These are phyloP conservation scores for Aspergillus affinis DNA, from an alignment of 495 filamentous ascomycete genomes.

Conservation along the genomic window DNA sequence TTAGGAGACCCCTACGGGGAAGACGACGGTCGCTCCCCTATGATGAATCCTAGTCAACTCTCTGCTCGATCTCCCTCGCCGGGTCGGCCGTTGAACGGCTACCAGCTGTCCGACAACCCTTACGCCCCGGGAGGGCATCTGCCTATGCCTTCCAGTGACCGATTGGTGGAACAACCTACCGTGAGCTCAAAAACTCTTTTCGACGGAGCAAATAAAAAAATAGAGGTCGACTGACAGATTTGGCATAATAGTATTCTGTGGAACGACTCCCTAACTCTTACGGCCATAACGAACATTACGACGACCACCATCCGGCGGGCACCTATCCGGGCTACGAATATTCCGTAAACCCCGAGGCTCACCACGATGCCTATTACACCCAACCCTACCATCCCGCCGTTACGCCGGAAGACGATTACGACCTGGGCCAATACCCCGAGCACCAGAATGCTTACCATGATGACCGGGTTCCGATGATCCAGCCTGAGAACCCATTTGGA, in stretches of 20 bases:
- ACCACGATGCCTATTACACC: constrained; percentile 84
- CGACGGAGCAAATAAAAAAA: neutral
- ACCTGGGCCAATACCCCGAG: constrained; percentile 51
- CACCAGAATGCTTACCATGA: constrained; percentile 54
- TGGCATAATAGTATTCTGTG: constrained; percentile 65
- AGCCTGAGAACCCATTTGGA: constrained; percentile 54
- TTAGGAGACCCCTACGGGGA: constrained; percentile 52
- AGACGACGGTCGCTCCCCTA: constrained; percentile 58
- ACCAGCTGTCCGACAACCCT: constrained; percentile 70
- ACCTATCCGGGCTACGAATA: constrained; percentile 62
- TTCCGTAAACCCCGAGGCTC: constrained; percentile 73
- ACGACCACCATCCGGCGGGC: constrained; percentile 44
- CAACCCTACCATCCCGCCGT: constrained; percentile 70
- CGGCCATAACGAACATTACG: constrained; percentile 65
- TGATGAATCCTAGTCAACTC: constrained; percentile 53
- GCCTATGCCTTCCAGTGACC: constrained; percentile 71
- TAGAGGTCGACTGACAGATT: constrained; percentile 15
- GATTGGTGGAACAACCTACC: constrained; percentile 69
- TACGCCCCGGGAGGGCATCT: constrained; percentile 55
- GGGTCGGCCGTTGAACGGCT: constrained; percentile 60
- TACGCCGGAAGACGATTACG: constrained; percentile 57
- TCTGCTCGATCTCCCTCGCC: constrained; percentile 55
- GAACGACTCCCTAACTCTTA: constrained; percentile 73
- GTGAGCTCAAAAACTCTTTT: constrained; percentile 41
- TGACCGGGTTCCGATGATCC: constrained; percentile 62